Percentiles rank a stretch among this genome's conserved stretches.
Conservation (phyloP, 345 rosid genomes). For the Eucalyptus melliodora region DNA sequence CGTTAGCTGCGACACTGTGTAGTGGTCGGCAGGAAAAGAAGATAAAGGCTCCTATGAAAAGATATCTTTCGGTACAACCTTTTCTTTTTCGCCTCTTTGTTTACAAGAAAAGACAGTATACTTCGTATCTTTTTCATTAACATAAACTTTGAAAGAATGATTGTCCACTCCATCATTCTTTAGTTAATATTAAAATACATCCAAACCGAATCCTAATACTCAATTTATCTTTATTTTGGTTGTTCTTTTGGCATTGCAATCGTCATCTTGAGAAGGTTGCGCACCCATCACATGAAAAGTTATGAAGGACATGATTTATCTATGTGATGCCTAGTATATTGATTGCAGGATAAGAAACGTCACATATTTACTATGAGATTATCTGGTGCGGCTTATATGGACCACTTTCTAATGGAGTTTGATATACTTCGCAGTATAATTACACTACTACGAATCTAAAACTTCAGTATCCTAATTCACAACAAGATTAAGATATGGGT, state of each 20-base stretch:
- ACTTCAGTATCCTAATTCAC: accelerated
- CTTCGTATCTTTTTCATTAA: background rate
- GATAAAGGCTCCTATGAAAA: background rate
- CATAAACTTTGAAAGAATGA: background rate
- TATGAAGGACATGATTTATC: background rate
- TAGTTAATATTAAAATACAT: background rate
- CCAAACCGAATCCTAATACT: background rate
- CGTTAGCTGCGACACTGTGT: background rate
- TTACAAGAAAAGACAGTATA: background rate
- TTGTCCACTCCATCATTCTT: background rate
- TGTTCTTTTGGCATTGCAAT: background rate
- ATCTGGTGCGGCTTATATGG: background rate
- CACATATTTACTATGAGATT: background rate
- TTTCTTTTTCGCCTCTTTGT: background rate
- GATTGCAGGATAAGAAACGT: background rate
- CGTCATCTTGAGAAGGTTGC: background rate
- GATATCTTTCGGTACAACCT: background rate
- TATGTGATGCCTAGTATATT: background rate
- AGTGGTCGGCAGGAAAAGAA: background rate
- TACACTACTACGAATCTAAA: accelerated
- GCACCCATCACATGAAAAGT: background rate
- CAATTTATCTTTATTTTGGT: background rate
- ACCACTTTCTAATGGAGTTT: background rate
- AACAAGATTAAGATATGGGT: background rate
- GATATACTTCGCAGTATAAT: too few relatives aligned